These are phyloP conservation scores for Hypoxylon sp. DNA, from an alignment of 2,329 filamentous ascomycete genomes.

Conservation along the genomic window DNA sequence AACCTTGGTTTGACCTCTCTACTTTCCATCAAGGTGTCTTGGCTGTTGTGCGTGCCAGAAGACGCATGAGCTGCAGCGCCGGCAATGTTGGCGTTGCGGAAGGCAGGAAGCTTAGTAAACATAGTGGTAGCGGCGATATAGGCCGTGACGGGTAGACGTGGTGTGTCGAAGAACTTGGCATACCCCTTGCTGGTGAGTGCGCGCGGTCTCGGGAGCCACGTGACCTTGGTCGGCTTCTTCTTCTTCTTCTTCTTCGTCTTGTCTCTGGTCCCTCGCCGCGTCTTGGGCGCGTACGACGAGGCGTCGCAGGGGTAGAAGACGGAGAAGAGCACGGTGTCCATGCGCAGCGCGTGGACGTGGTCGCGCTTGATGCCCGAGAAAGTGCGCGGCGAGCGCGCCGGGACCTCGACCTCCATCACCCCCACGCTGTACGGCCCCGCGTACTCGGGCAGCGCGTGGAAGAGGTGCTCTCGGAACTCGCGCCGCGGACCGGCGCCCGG, in stretches of 20 bases:
- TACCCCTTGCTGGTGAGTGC: slow-evolving; percentile 65
- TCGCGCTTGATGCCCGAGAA: slow-evolving; percentile 53
- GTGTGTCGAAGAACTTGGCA: slow-evolving; percentile 65
- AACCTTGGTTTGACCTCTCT: slow-evolving; percentile 55
- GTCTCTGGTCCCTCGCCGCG: too few species aligned
- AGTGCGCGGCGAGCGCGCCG: slow-evolving; percentile 53
- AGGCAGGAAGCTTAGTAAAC: slow-evolving; percentile 71
- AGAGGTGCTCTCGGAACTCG: slow-evolving; percentile 48
- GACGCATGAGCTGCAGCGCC: slow-evolving; percentile 47
- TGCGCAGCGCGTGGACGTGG: slow-evolving; percentile 50
- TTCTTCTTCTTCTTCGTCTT: slow-evolving; percentile 51
- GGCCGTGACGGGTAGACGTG: slow-evolving; percentile 56
- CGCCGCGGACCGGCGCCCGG: slow-evolving; percentile 27
- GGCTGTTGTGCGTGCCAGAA: slow-evolving; percentile 31
- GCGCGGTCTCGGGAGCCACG: slow-evolving; percentile 69
- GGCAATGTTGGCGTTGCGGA: slow-evolving; percentile 66
- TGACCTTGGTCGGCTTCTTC: slow-evolving; percentile 59
- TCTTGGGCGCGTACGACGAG: slow-evolving; percentile 46
- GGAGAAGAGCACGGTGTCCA: slow-evolving; percentile 67
- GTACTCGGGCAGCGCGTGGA: slow-evolving; percentile 64
- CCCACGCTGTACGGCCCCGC: slow-evolving; percentile 73
- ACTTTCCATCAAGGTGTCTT: slow-evolving; percentile 28
- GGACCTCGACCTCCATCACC: slow-evolving; percentile 72
- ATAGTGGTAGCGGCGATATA: slow-evolving; percentile 65
- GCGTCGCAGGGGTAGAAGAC: slow-evolving; percentile 70